phyloP scores from a whole-genome alignment of 208 protist genomes.

The Trypanosoma mega region DNA sequence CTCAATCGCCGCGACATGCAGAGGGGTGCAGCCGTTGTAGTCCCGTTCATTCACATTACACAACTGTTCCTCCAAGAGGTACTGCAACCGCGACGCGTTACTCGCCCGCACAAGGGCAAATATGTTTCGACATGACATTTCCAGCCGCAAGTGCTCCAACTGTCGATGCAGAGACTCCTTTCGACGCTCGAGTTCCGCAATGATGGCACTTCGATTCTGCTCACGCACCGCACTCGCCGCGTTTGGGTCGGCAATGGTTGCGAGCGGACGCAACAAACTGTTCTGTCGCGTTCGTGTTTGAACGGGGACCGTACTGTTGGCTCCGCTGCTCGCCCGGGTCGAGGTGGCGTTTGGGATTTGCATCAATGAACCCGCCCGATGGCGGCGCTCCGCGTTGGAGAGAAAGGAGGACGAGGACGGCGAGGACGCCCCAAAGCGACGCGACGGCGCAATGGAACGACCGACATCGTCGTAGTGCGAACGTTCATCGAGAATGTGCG shows the following conservation, averaged over 20 bases:
- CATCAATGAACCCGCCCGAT: background rate
- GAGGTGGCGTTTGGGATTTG: too few species aligned
- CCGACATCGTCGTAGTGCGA: too few species aligned
- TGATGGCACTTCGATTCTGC: conserved; percentile 49
- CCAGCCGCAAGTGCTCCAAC: conserved; percentile 46
- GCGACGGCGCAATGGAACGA: too few species aligned
- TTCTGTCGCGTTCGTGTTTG: too few species aligned
- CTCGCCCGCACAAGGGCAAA: conserved; percentile 81
- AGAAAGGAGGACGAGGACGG: background rate
- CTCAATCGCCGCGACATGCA: conserved; percentile 81
- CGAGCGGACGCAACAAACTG: conserved; percentile 8
- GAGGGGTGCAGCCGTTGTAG: conserved; percentile 86
- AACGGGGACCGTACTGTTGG: too few species aligned
- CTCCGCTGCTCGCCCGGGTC: too few species aligned
- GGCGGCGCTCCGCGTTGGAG: background rate
- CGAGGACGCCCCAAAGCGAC: too few species aligned
- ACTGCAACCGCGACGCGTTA: conserved; percentile 75
- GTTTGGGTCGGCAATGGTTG: conserved; percentile 16
- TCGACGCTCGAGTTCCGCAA: conserved; percentile 70
- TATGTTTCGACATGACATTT: conserved; percentile 66
- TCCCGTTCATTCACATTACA: conserved; percentile 78
- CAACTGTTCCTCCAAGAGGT: conserved; percentile 61
- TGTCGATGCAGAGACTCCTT: conserved; percentile 52
- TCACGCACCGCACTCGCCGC: conserved; percentile 31
- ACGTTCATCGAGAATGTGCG: too few species aligned